Percentiles rank a stretch among this genome's conserved stretches.
phyloP scores from a whole-genome alignment of 2,329 filamentous ascomycete genomes.

The Teratosphaeria pseudoeucalypti region DNA sequence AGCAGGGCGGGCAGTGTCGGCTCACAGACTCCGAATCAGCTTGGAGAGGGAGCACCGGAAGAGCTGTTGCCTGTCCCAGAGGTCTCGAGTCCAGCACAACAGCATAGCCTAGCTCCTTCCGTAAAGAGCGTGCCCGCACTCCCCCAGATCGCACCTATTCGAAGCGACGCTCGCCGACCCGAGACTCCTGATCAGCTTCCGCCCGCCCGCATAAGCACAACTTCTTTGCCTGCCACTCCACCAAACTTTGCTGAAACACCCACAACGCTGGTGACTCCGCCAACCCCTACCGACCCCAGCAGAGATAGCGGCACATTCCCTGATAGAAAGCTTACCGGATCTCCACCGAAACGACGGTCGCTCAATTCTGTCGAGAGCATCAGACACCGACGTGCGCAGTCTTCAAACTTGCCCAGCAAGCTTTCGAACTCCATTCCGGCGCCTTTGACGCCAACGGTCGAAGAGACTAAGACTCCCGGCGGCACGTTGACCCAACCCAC shows the following conservation, averaged over 20 bases:
- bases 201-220: constrained; percentile 25
- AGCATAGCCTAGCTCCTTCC: background rate
- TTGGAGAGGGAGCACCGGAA: background rate
- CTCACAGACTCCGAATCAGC: constrained; percentile 8
- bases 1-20: constrained; percentile 24
- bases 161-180: constrained; percentile 9
- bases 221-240: constrained; percentile 30
- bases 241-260: constrained; percentile 36
- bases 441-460: constrained; percentile 66
- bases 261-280: constrained; percentile 52
- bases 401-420: constrained; percentile 57
- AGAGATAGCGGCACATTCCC: constrained; percentile 11
- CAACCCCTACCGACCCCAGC: constrained; percentile 45
- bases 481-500: constrained; percentile 40
- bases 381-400: constrained; percentile 22
- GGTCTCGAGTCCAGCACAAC: background rate
- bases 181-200: constrained; percentile 13
- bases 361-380: constrained; percentile 23
- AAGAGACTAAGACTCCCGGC: constrained; percentile 53
- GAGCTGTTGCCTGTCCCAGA: constrained; percentile 1
- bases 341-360: constrained; percentile 20
- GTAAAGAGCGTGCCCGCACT: background rate
- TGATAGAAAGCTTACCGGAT: constrained; percentile 1
- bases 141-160: background rate
- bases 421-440: constrained; percentile 65